Base-by-base conservation (phyloP, 441 rosid genomes). In the Flueggea neowawraea region DNA sequence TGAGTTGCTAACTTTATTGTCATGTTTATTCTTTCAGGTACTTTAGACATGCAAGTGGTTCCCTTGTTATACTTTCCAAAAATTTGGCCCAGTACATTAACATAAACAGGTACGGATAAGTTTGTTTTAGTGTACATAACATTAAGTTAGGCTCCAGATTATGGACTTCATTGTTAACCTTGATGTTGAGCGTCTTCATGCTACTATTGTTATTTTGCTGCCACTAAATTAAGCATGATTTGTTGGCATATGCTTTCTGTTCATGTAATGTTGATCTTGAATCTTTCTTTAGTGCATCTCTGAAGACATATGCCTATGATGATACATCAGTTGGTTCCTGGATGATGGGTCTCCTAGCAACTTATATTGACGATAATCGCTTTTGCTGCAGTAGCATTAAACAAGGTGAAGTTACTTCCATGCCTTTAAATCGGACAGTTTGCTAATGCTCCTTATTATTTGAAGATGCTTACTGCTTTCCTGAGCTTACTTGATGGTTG, bases 341-440 rank as follows among this genome's bases (percentile, higher is more conserved):
- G 99, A 88, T 95, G 96, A 87, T 95, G 78, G 98, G 99, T 65
- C 61, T 95, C 54, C 86, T 81, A 62, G 88, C 95, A 66, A 86
- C 98, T 58, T 89, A 88, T 62, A 86, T 84, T 73, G 98, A 95
- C 16, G 98, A 95, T 76, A 86, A 83, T 73, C 86, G 85, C 54
- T 80, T 95, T 59, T 95, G 99, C 77, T 91, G 99, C 74, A 60
- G 89, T 70, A 85, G 97, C 81, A 80, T 79, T 55, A 86, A 81
- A 72, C 98, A 89, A 88, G 99, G 99, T 95, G 63, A 74, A 62
- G 41, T 59, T 69, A 39, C 60, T 49, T 16, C 12, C 48, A 16
- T 15, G 28, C 28, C 28, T 22, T 22, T 1, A 36, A 36, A 36
- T 36, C 9, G 41, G 41, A 36, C 41, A 36, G 41, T 36, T 36